Evolutionary conservation across 495 filamentous ascomycete species (phyloP).

Genomic region (Elaphomyces granulatus): DNA sequence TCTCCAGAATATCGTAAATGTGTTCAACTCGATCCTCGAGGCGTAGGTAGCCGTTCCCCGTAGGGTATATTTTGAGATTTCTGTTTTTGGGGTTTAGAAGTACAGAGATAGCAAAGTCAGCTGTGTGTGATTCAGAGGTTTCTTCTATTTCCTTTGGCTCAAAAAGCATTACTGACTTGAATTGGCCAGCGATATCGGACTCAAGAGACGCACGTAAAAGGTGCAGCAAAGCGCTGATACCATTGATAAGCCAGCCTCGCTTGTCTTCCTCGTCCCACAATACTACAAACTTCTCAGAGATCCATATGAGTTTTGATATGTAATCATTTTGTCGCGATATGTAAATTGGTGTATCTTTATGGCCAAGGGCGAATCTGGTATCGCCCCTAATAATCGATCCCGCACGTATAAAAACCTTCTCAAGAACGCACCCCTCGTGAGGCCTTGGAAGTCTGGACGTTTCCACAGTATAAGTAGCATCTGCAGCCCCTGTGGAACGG

Average conservation of each 20-base stretch:
- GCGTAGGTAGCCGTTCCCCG: neutral
- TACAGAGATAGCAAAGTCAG: slow-evolving; percentile 6
- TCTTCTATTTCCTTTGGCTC: neutral
- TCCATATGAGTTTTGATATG: slow-evolving; percentile 10
- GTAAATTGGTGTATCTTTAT: too few relatives aligned
- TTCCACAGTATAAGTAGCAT: slow-evolving; percentile 3
- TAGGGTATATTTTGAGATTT: slow-evolving; percentile 11
- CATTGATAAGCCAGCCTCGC: slow-evolving; percentile 22
- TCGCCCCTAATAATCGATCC: too few relatives aligned
- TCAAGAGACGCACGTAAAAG: slow-evolving; percentile 17
- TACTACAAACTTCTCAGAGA: slow-evolving; percentile 14
- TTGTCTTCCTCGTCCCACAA: slow-evolving; percentile 19
- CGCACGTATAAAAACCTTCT: too few relatives aligned
- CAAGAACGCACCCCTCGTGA: too few relatives aligned
- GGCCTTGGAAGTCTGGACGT: slow-evolving; percentile 4
- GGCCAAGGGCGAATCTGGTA: too few relatives aligned
- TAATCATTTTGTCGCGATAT: too few relatives aligned
- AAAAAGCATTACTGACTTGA: slow-evolving; percentile 7
- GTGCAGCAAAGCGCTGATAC: slow-evolving; percentile 19
- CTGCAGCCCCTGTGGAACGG: slow-evolving; percentile 1
- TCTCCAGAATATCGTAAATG: slow-evolving; percentile 11
- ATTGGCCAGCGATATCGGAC: slow-evolving; percentile 7
- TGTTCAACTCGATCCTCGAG: slow-evolving; percentile 12
- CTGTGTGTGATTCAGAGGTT: neutral
- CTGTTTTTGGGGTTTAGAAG: slow-evolving; percentile 10